Percentiles rank a stretch among this genome's conserved stretches.
Conservation (phyloP, 2,329 filamentous ascomycete species). For the Scedosporium dehoogii region DNA sequence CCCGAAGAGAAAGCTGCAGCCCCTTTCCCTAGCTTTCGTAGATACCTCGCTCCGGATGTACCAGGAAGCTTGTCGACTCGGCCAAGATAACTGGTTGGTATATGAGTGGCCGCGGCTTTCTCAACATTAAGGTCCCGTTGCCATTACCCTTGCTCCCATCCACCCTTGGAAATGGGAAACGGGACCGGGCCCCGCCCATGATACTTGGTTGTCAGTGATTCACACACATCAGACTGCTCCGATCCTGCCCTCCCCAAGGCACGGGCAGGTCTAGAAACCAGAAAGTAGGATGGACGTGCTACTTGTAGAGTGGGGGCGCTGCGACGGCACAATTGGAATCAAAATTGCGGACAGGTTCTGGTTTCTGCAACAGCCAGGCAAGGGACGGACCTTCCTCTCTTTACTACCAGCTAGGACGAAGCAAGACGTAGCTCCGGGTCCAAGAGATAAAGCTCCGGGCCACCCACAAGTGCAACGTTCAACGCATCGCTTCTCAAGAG, state of each 20-base stretch:
- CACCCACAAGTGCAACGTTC: not conserved
- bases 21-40: not conserved
- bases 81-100: slow-evolving; percentile 8
- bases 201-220: not conserved
- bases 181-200: slow-evolving; percentile 9
- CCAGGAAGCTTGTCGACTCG: not conserved
- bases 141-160: not conserved
- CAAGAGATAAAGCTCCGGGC: slow-evolving; percentile 1
- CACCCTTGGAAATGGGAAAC: not conserved
- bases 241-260: not conserved
- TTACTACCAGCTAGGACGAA: not conserved
- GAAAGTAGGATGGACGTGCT: slow-evolving; percentile 1
- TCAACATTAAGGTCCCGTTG: slow-evolving; percentile 6
- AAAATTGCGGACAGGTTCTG: not conserved
- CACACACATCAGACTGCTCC: slow-evolving; percentile 3
- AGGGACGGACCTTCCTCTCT: not conserved
- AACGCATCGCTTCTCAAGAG: not conserved
- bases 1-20: slow-evolving; percentile 1
- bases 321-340: not conserved
- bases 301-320: slow-evolving; percentile 5
- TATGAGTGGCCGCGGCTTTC: slow-evolving; percentile 11
- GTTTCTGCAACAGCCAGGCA: not conserved
- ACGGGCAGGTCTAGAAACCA: not conserved
- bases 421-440: not conserved
- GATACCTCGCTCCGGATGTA: slow-evolving; percentile 5